phyloP scores from a whole-genome alignment of 169 alveolate species.

The Neospora caninum region DNA sequence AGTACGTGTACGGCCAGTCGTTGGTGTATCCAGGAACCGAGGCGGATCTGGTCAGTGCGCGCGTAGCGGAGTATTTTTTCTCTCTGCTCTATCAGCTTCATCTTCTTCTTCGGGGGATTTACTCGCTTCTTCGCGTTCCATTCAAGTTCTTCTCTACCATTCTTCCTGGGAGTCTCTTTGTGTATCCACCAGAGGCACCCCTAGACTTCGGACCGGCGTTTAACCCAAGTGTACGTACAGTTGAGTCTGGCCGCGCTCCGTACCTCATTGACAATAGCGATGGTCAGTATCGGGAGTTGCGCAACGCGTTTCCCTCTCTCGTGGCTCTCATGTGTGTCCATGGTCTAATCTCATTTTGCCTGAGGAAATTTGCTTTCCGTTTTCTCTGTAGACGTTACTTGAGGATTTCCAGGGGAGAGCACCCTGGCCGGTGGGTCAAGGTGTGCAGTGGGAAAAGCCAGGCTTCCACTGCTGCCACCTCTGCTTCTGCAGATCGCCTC shows the following conservation, averaged over 20 bases:
- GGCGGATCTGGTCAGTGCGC: not conserved
- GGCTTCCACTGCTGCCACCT: too few species aligned
- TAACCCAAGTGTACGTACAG: not conserved
- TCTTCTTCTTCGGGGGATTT: not conserved
- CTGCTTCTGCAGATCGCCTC: not conserved
- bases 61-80: not conserved
- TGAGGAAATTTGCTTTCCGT: conserved; percentile 7
- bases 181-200: not conserved
- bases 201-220: not conserved
- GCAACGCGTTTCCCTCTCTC: not conserved
- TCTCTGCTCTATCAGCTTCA: not conserved
- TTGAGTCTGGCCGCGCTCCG: not conserved
- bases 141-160: not conserved
- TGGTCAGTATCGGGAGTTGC: not conserved
- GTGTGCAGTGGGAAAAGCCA: too few species aligned
- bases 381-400: not conserved
- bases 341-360: not conserved
- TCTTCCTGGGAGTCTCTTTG: not conserved
- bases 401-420: not conserved
- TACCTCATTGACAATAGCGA: not conserved
- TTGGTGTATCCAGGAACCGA: not conserved
- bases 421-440: not conserved
- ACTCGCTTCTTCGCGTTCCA: not conserved
- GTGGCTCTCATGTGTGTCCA: not conserved
- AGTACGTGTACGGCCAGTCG: not conserved